Percentiles rank a stretch among this genome's conserved stretches.
Conservation (phyloP, 2,329 filamentous ascomycete species). For the Alternaria novae-zelandiae region DNA sequence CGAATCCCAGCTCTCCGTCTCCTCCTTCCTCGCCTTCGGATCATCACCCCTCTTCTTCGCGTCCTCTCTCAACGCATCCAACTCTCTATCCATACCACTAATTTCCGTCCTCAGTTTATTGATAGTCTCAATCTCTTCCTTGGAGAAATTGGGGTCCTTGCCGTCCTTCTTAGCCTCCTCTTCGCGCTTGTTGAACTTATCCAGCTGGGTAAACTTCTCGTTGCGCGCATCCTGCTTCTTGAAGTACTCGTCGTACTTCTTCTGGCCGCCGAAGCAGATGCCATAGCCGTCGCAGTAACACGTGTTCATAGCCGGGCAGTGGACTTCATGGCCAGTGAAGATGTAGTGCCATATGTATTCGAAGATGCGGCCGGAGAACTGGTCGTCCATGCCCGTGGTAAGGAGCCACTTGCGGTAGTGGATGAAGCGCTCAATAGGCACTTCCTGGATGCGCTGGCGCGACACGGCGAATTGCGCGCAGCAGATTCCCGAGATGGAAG, state of each 20-base stretch:
- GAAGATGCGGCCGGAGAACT: slow-evolving; percentile 48
- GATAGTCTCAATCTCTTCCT: slow-evolving; percentile 28
- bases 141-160: slow-evolving; percentile 26
- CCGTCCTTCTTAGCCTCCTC: slow-evolving; percentile 41
- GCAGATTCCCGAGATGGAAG: slow-evolving; percentile 54
- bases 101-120: slow-evolving; percentile 30
- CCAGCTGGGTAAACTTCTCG: slow-evolving; percentile 50
- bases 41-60: slow-evolving; percentile 46
- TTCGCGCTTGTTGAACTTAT: slow-evolving; percentile 47
- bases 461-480: slow-evolving; percentile 64
- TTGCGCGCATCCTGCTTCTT: slow-evolving; percentile 53
- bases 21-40: slow-evolving; percentile 35
- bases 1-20: slow-evolving; percentile 44
- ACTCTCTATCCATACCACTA: slow-evolving; percentile 31
- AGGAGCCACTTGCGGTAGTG: slow-evolving; percentile 62
- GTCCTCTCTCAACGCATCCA: slow-evolving; percentile 37
- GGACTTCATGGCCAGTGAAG: slow-evolving; percentile 48
- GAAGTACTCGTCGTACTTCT: slow-evolving; percentile 59
- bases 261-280: slow-evolving; percentile 63
- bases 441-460: slow-evolving; percentile 56
- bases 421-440: slow-evolving; percentile 58
- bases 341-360: slow-evolving; percentile 52
- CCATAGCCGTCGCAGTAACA: slow-evolving; percentile 71
- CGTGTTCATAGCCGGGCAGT: slow-evolving; percentile 48
- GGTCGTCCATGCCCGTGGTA: slow-evolving; percentile 45